Base-by-base conservation (phyloP, 1,139 yeast species). In the Suhomyces coccinellae region DNA sequence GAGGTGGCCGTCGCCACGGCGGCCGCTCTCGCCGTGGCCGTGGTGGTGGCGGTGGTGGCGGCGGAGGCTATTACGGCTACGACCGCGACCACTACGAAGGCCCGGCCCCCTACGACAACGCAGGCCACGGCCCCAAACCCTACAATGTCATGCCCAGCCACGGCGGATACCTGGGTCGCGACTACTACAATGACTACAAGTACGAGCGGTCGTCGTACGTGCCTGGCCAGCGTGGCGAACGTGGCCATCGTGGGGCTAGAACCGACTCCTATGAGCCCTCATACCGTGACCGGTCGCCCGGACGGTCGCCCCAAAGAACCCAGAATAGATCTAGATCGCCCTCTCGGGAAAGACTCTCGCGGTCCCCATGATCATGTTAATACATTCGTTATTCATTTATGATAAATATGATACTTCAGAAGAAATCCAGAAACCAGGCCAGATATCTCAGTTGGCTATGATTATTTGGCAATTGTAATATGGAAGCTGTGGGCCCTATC, bases 201-300 rank as follows among this genome's bases (percentile, higher is more conserved):
- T 41, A 42, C 20, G 56, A 54, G 35, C 47, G 61, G 40, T 59
- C 55, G 26, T 47, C 50, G 10, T 56, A 57, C 33, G 47, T 53
- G 15, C 59, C 59, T 3, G 50, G 54, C 11, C 49, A 43, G 8
- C 45, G 36, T 33, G 40, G 20, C 36, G 49, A 52, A 3, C 24
- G 35, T 36, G 46, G 48, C 8, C 24, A 20, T 20, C 24, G 24
- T 20, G 24, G 24, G 24, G 24, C 24, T 44, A 50, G 50, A 46
- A 52, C 62, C 4, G 65, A 61, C 43, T 47, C 60, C 4, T 60
- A 61, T 44, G 56, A 52, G 16, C 65, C 64, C 4, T 14, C 20
- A n/a, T 38, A 40, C 37, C 31, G 40, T 11, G 41, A 42, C 24
- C 32, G 49, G 53, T 43, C 46, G 4, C 45, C 45, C 9, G 17